Conservation (phyloP, 2,329 filamentous ascomycete species). For the Aspergillus brunneoviolaceus region DNA sequence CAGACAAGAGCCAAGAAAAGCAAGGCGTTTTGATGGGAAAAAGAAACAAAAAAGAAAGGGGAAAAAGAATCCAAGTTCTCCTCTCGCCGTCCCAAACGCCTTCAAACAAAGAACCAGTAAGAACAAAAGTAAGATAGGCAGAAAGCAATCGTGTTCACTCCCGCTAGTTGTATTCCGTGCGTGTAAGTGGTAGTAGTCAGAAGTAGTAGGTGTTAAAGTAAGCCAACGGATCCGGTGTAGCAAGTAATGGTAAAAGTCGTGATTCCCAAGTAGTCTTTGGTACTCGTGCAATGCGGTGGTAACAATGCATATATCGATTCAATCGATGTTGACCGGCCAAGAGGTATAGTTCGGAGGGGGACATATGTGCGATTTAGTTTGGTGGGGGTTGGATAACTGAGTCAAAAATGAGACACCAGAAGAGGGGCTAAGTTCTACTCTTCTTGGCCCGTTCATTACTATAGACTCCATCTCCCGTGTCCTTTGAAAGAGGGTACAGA, state of each 20-base stretch:
- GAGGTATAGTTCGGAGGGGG: not conserved
- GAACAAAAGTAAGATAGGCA: no score
- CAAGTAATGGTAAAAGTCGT: no score
- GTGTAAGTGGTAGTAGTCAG: no score
- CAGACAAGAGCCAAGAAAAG: no score
- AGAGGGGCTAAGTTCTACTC: slow-evolving; percentile 3
- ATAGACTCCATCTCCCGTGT: slow-evolving; percentile 5
- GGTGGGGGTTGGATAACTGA: no score
- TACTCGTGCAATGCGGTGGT: not conserved
- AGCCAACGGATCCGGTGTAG: no score
- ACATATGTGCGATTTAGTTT: not conserved
- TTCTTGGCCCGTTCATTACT: slow-evolving; percentile 20
- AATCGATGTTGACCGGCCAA: not conserved
- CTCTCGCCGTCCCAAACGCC: no score
- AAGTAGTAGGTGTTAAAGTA: no score
- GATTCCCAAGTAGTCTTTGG: no score
- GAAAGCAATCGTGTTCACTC: no score
- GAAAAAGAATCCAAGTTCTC: not conserved
- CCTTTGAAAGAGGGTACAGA: slow-evolving; percentile 35
- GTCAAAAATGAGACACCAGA: not conserved
- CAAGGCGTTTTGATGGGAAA: not conserved
- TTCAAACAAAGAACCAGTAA: no score
- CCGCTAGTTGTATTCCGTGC: no score
- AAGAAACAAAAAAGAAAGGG: not conserved
- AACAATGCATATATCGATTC: not conserved